Base-by-base conservation (phyloP, 2,329 filamentous ascomycete species). In the Blastomyces silverae region DNA sequence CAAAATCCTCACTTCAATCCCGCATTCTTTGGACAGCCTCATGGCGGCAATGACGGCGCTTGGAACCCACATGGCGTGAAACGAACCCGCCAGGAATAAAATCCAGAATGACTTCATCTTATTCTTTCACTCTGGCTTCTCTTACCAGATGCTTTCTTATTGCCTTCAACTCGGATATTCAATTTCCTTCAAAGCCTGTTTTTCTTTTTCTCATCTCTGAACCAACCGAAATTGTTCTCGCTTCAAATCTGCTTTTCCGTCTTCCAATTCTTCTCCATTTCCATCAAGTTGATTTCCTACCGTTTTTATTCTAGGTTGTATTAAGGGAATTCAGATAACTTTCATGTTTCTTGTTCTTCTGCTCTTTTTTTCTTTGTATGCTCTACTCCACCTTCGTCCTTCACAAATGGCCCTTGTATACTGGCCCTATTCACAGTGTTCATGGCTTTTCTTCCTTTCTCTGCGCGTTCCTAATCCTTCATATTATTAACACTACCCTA, bases 51-150 rank as follows among this genome's bases (percentile, higher is more conserved):
- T 55, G 82, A 86, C 65, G 87, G 87, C 64, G 86, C 86, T 77
- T 90, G 89, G 81, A 93, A 93, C 72, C 90, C 90, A 6, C 90
- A 93, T 70, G 89, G 89, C 39, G 87, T 87, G 3, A 94, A 94
- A 79, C 83, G 90, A 69, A 88, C 89, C 69, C 84, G 90, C 67
- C 89, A 89, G 66, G 90, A 92, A 70, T 85, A 78, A 66, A 66
- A 39, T 3, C 31, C 15, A 57, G 20, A 57, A 39, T 39, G 7
- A 22, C 53, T 7, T 28, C 15, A 3, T 22, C 17, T 28, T 50
- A 17, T n/a, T 61, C 28, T 25, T 52, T 25, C n/a, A 28, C 22
- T 61, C 15, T 15, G 22, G 20, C 20, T 60, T 60, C 15, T 53
- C 50, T 46, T 6, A 37, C 17, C 42, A 13, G 15, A 50, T 37